These are phyloP conservation scores for Escovopsis sp. DNA, from an alignment of 2,329 filamentous ascomycete genomes.

Conservation along the genomic window DNA sequence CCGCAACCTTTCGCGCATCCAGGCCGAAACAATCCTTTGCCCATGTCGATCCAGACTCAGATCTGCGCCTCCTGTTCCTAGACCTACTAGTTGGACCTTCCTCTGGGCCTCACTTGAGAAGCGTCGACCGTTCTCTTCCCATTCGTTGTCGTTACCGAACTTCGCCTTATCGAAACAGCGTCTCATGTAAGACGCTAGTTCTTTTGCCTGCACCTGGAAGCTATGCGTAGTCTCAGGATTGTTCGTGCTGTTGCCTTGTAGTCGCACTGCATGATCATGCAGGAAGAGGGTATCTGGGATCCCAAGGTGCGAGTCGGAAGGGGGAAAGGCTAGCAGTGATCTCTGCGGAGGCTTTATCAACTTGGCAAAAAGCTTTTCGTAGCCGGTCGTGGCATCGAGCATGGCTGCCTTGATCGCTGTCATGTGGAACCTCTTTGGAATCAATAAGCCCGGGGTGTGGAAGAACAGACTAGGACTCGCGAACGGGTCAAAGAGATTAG, in stretches of 20 bases:
- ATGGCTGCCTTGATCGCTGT: slow-evolving; percentile 15
- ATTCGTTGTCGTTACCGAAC: slow-evolving; percentile 24
- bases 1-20: slow-evolving; percentile 11
- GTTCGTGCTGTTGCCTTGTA: background rate
- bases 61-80: slow-evolving; percentile 17
- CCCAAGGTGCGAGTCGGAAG: slow-evolving; percentile 29
- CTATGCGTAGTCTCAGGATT: slow-evolving; percentile 17
- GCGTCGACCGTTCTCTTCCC: slow-evolving; percentile 25
- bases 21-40: slow-evolving; percentile 13
- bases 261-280: slow-evolving; percentile 18
- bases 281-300: slow-evolving; percentile 36
- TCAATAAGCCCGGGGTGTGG: slow-evolving; percentile 32
- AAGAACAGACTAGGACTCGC: slow-evolving; percentile 45
- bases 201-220: slow-evolving; percentile 30
- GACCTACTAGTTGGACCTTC: slow-evolving; percentile 24
- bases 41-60: slow-evolving; percentile 15
- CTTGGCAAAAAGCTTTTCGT: slow-evolving; percentile 3
- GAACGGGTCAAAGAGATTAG: slow-evolving; percentile 43
- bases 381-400: slow-evolving; percentile 12
- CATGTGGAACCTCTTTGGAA: slow-evolving; percentile 30
- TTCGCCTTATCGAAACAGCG: slow-evolving; percentile 33
- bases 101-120: slow-evolving; percentile 19
- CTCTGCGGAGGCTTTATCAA: slow-evolving; percentile 21
- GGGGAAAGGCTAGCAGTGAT: slow-evolving; percentile 33
- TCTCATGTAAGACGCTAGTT: slow-evolving; percentile 34